phyloP scores from a whole-genome alignment of 495 filamentous ascomycete species.

The Hypoxylon trugodes region DNA sequence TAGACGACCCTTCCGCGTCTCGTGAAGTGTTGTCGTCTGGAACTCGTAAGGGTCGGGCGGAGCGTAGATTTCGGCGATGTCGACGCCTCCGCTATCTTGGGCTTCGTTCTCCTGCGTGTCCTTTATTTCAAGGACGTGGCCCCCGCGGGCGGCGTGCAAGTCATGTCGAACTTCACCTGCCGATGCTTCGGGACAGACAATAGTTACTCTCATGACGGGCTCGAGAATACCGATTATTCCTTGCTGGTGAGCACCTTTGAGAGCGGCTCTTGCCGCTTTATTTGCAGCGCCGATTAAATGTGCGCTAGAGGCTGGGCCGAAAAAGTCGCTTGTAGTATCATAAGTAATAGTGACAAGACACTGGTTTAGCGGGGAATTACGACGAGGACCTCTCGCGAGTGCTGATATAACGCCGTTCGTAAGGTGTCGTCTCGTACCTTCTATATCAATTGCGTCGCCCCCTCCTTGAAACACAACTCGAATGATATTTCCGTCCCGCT shows the following conservation, averaged over 20 bases:
- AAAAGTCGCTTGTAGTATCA: slow-evolving; percentile 70
- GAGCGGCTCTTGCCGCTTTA: slow-evolving; percentile 70
- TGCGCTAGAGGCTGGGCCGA: slow-evolving; percentile 69
- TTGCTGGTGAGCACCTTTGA: slow-evolving; percentile 62
- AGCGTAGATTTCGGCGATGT: slow-evolving; percentile 77
- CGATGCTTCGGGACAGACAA: slow-evolving; percentile 81
- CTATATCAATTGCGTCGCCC: slow-evolving; percentile 65
- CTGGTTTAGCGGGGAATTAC: slow-evolving; percentile 76
- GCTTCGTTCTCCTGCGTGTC: slow-evolving; percentile 56
- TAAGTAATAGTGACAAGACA: slow-evolving; percentile 74
- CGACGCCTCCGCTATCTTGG: slow-evolving; percentile 55
- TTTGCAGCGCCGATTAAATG: slow-evolving; percentile 82
- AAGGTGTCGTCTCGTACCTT: slow-evolving; percentile 69
- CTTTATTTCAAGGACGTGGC: slow-evolving; percentile 82
- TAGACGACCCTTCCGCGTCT: slow-evolving; percentile 47
- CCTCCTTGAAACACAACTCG: slow-evolving; percentile 57
- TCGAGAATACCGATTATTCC: slow-evolving; percentile 77
- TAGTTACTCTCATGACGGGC: slow-evolving; percentile 87
- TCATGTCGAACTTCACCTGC: slow-evolving; percentile 92
- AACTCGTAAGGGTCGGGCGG: slow-evolving; percentile 85
- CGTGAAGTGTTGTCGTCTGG: slow-evolving; percentile 52
- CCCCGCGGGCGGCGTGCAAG: slow-evolving; percentile 81
- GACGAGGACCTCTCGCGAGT: slow-evolving; percentile 82
- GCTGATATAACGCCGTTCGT: slow-evolving; percentile 83
- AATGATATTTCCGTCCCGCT: slow-evolving; percentile 68